Evolutionary conservation across 352 stramenopile species (phyloP).

Genomic region (Pythium catenulatum): DNA sequence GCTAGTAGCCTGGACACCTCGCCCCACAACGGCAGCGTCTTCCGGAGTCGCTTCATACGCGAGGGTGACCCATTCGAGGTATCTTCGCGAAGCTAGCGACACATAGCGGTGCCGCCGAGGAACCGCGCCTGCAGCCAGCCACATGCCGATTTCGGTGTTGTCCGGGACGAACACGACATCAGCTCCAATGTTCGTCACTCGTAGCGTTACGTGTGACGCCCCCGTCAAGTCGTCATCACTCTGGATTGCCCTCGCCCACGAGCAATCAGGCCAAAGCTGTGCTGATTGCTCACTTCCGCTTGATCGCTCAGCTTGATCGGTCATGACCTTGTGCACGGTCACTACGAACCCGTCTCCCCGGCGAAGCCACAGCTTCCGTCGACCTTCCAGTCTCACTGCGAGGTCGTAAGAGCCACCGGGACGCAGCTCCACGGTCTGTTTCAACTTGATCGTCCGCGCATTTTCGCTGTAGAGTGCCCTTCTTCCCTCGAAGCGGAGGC

Average conservation of each 20-base stretch:
- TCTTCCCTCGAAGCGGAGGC: slow-evolving; percentile 2
- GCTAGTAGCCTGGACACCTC: too few relatives aligned
- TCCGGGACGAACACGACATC: not conserved
- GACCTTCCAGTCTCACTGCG: not conserved
- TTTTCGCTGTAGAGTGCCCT: slow-evolving; percentile 23
- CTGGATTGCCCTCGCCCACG: too few relatives aligned
- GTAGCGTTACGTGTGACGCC: too few relatives aligned
- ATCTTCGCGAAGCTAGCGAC: not conserved
- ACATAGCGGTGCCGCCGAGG: not conserved
- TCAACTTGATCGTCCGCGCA: not conserved
- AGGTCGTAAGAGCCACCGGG: not conserved
- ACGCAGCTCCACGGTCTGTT: not conserved
- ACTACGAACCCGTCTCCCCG: not conserved
- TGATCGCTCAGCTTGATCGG: not conserved
- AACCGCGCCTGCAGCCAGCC: not conserved
- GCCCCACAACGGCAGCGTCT: not conserved
- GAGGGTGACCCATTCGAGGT: slow-evolving; percentile 16
- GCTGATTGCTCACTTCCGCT: not conserved
- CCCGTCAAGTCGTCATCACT: too few relatives aligned
- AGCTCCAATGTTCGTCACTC: slow-evolving; percentile 7
- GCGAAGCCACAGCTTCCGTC: not conserved
- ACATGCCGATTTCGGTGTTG: not conserved
- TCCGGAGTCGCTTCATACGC: slow-evolving; percentile 5
- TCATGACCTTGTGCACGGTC: not conserved
- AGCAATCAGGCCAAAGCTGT: not conserved